Percentiles rank a stretch among this genome's conserved stretches.
Evolutionary conservation across 768 basidiomycete species (phyloP).

Genomic region (Tylopilus sp.): DNA sequence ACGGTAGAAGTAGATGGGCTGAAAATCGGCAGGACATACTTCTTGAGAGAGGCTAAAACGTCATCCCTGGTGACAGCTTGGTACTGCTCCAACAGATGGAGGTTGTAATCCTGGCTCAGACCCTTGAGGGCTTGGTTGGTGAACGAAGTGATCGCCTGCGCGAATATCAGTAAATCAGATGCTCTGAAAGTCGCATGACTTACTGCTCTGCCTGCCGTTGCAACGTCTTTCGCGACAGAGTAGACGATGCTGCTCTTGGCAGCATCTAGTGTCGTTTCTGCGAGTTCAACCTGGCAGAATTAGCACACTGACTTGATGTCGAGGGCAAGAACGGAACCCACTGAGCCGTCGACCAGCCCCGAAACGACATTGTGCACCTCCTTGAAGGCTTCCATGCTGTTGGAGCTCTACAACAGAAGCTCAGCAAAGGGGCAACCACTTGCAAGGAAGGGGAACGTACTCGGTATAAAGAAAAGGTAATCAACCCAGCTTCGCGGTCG

Average conservation of each 20-base stretch:
- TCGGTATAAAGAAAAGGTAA: constrained; percentile 76
- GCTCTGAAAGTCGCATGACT: constrained; percentile 24
- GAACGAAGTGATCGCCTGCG: constrained; percentile 78
- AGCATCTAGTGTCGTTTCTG: constrained; percentile 78
- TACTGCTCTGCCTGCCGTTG: constrained; percentile 86
- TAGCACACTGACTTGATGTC: neutral
- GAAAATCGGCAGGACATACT: constrained; percentile 85
- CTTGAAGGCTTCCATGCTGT: constrained; percentile 72
- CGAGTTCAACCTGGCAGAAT: constrained; percentile 63
- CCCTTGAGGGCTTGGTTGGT: constrained; percentile 89
- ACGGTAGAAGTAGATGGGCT: constrained; percentile 70
- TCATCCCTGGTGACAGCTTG: constrained; percentile 79
- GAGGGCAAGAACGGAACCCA: constrained; percentile 33
- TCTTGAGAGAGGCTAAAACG: constrained; percentile 62
- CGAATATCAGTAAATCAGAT: constrained; percentile 6
- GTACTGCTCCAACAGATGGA: constrained; percentile 73
- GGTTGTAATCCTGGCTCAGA: constrained; percentile 68
- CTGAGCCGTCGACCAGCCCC: constrained; percentile 79
- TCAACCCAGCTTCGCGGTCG: constrained; percentile 75
- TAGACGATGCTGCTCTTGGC: constrained; percentile 93
- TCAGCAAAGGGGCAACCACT: constrained; percentile 1
- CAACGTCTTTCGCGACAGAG: constrained; percentile 71
- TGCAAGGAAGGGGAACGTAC: constrained; percentile 38
- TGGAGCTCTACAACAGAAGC: constrained; percentile 60
- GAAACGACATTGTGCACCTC: constrained; percentile 76